Evolutionary conservation across 345 rosid genomes (phyloP), one percentile per base, ranked within the genome.

Genomic region (Eucalyptus urophylla): DNA sequence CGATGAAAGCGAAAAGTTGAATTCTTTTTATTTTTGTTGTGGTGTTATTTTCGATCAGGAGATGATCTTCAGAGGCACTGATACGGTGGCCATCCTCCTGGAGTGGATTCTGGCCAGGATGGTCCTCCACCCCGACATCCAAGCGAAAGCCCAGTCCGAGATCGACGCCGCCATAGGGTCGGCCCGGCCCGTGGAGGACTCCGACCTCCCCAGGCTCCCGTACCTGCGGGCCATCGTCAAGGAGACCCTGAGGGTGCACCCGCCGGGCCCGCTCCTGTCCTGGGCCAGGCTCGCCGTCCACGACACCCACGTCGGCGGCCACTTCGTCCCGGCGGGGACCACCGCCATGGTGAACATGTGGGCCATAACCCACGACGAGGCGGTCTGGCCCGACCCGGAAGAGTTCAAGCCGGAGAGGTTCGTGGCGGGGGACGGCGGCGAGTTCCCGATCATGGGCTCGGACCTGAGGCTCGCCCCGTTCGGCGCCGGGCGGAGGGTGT

Each of bases 261-360:
- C 99, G 33, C 99, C 99, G 5, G 99, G 99, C 7, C 99, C 97
- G 3, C 96, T 97, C 60, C 95, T 97, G 25, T 97, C 99, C 4
- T 96, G 99, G 98, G 99, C 99, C 40, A 92, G 99, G 49, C 94
- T 96, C 2, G 95, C 98, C 21, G 93, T 94, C 88, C 97, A 96
- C 40, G 98, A 97, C 92, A 93, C 94, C 80, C 93, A 92, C 13
- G 86, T 96, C 2, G 97, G 95, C 45, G 87, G 90, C 8, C 91
- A 90, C 58, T 90, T 94, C n/a, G 86, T 97, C 87, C 99, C 99
- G 1, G 96, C 96, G 0, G 97, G 98, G 86, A 96, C 99, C 43
- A 93, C 97, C 0, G 99, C 98, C 49, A 97, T 96, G 99, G 99
- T 97, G 37, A 96, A 95, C 93, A 97, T 96, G 99, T 97, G 98